Percentiles rank a stretch among this genome's conserved stretches.
phyloP scores from a whole-genome alignment of 2,329 filamentous ascomycete species.

The Fusarium sp. region DNA sequence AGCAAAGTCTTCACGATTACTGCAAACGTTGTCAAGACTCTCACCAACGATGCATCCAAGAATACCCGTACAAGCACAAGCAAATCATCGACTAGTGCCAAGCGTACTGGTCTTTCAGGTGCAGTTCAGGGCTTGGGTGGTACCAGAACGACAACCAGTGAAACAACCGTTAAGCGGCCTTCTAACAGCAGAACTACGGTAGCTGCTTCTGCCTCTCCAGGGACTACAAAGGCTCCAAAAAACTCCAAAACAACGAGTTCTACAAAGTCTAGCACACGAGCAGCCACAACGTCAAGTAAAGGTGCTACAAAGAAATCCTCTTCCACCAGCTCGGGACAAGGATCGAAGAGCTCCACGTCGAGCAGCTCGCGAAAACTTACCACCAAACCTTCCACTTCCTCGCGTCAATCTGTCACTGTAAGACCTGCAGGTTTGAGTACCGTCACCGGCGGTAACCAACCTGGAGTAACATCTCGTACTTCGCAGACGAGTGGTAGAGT shows the following conservation, averaged over 20 bases:
- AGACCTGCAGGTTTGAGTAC: background rate
- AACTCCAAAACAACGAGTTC: background rate
- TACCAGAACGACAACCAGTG: fast-evolving
- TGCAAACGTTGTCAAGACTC: background rate
- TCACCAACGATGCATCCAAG: background rate
- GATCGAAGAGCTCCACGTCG: background rate
- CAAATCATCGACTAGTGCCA: background rate
- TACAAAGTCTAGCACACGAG: background rate
- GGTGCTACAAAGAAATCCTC: background rate
- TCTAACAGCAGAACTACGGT: background rate
- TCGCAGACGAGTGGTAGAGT: background rate
- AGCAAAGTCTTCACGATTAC: slow-evolving; percentile 1
- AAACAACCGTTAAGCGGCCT: background rate
- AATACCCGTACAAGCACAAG: background rate
- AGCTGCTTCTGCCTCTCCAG: background rate
- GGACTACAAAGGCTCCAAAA: background rate
- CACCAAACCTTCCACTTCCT: background rate
- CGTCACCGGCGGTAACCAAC: fast-evolving
- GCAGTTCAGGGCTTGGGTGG: background rate
- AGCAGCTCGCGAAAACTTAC: background rate
- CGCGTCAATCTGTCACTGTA: background rate
- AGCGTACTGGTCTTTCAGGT: background rate
- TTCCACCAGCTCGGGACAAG: background rate
- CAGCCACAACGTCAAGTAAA: background rate
- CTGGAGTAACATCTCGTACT: fast-evolving